Evolutionary conservation across 768 basidiomycete species (phyloP).

Genomic region (Saitozyma podzolica): DNA sequence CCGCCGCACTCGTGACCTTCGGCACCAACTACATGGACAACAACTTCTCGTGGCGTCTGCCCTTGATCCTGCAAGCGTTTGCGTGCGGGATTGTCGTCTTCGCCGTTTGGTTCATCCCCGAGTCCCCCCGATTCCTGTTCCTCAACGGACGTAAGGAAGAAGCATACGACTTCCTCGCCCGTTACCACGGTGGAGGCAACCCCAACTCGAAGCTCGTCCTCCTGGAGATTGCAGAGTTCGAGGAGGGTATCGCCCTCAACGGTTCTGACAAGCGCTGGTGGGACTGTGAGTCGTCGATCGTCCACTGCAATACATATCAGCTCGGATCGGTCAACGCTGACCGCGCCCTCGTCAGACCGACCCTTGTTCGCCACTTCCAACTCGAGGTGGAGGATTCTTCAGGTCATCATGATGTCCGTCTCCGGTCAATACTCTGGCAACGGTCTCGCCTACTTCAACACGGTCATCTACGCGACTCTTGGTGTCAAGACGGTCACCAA

Average conservation of each 20-base stretch:
- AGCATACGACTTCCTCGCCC: conserved; percentile 45
- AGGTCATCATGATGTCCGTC: no score
- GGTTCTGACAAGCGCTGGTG: neutral
- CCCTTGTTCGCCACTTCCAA: no score
- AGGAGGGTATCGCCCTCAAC: neutral
- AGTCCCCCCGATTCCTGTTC: conserved; percentile 30
- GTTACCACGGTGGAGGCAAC: conserved; percentile 53
- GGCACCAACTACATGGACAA: neutral
- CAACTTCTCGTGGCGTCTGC: conserved; percentile 1
- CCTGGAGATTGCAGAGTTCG: conserved; percentile 49
- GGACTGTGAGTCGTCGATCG: no score
- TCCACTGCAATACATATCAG: no score
- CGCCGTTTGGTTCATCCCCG: conserved; percentile 21
- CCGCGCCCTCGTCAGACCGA: no score
- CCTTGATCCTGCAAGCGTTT: neutral
- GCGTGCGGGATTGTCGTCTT: neutral
- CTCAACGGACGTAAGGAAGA: conserved; percentile 45
- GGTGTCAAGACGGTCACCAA: no score
- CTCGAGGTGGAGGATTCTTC: no score
- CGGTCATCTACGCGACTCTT: no score
- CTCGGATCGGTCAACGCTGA: no score
- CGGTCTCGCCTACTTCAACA: no score
- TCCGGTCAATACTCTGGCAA: no score
- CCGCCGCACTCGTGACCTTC: neutral
- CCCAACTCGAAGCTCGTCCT: conserved; percentile 48